Evolutionary conservation across 257 asterid genomes (phyloP).

Genomic region (Nicotiana tabacum): DNA sequence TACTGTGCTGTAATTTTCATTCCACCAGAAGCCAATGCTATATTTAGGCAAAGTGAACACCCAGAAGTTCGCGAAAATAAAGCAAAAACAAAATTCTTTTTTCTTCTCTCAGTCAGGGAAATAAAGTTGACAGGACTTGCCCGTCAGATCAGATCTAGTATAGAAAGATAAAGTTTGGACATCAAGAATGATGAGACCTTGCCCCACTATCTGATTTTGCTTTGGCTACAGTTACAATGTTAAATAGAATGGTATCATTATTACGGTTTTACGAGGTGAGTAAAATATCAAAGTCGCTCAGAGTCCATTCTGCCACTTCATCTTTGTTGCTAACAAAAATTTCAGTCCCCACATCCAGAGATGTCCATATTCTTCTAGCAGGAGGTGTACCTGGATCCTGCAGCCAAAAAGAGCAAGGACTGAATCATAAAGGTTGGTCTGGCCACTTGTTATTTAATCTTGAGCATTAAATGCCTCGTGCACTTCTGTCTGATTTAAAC

Average conservation of each 20-base stretch:
- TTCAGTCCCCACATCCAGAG: conserved; percentile 75
- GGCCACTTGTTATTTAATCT: not conserved
- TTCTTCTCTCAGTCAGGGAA: not conserved
- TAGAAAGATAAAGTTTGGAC: not conserved
- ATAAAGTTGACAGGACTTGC: not conserved
- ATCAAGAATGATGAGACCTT: not conserved
- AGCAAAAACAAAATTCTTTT: not conserved
- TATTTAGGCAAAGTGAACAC: not conserved
- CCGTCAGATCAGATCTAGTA: not conserved
- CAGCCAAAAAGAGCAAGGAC: not conserved
- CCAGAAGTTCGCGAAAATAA: not conserved
- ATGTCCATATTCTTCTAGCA: conserved; percentile 72
- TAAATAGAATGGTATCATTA: not conserved
- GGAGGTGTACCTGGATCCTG: conserved; percentile 62
- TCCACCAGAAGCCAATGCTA: not conserved
- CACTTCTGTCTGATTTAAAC: not conserved
- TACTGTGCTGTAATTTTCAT: not conserved
- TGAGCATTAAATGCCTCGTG: not conserved
- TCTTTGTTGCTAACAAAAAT: conserved; percentile 60
- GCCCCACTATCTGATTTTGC: not conserved
- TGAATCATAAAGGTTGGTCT: not conserved
- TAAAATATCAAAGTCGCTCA: conserved; percentile 59
- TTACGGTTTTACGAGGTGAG: conserved; percentile 23
- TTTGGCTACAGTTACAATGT: not conserved
- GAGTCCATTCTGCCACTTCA: conserved; percentile 72